Percentiles rank a stretch among this genome's conserved stretches.
Conservation (phyloP, 140 eudicot genomes). For the Eryngium alpinum region DNA sequence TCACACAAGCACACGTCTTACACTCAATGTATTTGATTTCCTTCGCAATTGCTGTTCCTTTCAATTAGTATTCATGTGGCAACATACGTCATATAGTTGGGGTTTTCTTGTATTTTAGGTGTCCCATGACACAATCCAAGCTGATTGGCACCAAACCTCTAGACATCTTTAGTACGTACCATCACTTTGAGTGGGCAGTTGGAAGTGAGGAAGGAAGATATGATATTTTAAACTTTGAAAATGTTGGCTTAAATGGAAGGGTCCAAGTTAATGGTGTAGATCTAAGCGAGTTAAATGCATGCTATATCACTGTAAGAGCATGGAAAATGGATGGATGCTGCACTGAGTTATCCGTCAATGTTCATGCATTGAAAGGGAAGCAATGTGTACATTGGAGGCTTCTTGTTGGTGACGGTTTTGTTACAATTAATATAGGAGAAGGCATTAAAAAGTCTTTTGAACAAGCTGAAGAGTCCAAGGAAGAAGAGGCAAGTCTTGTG, state of each 20-base stretch:
- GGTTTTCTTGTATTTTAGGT: constrained; percentile 40
- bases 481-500: constrained; percentile 68
- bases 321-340: constrained; percentile 88
- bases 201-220: constrained; percentile 94
- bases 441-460: constrained; percentile 80
- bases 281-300: constrained; percentile 62
- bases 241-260: constrained; percentile 76
- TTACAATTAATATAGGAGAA: constrained; percentile 73
- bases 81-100: constrained; percentile 16
- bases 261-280: constrained; percentile 76
- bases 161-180: constrained; percentile 73
- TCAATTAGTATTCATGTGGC: background rate
- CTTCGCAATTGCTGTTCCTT: background rate
- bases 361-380: constrained; percentile 90
- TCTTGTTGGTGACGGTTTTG: constrained; percentile 87
- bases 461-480: constrained; percentile 97
- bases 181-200: constrained; percentile 94
- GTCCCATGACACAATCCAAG: constrained; percentile 67
- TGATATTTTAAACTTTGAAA: constrained; percentile 77
- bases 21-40: background rate
- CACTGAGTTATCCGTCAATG: constrained; percentile 75
- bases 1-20: constrained; percentile 11
- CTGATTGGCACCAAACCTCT: constrained; percentile 83
- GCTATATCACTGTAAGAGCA: constrained; percentile 93
- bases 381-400: constrained; percentile 95